Evolutionary conservation across 208 protist genomes (phyloP), one percentile per base, ranked within the genome.

Genomic region (Crithidia expoeki): DNA sequence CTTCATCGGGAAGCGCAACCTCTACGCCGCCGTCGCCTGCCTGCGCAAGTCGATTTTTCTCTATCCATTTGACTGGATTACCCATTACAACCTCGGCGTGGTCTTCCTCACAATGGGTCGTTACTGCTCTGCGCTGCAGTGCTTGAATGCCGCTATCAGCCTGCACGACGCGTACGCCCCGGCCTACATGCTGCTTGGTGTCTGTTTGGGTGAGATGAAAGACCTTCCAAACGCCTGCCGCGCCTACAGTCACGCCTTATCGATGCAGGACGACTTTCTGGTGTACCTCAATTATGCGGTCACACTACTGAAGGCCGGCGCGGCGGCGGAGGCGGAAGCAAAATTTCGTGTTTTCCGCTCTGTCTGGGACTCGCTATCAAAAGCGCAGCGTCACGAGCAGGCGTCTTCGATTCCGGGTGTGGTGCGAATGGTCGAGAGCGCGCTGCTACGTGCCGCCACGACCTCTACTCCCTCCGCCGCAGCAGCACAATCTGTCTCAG

Each of bases 31-130:
- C 38, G 92, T 99, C 14, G 87, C 97, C 12, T 99, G 97, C 74
- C 84, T 99, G 34, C 95, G 98, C 57, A 95, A 94, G 58, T 96
- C 98, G 6, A 52, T 98, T 19, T 91, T 97, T 57, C 72, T 98
- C 7, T 72, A 81, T 28, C 98, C 98, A 1, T 98, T 99, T 52
- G 97, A 99, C 55, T 99, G 97, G 97, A 97, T 98, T 30, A 94
- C 98, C 57, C 66, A 91, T 52, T 99, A 98, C 83, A 99, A 99
- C 74, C 68, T 99, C 1, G 98, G 96, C 14, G 63, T 98, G 25
- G 92, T 98, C 3, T 97, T 97, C 67, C 68, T 98, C 40, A 80
- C 82, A 66, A 86, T 94, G 40, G 79, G 87, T 4, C 94, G 97
- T 58, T 97, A 92, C 80, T 96, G 94, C 25, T 98, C 96, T 2